These are phyloP conservation scores for Blastomyces percursus DNA, from an alignment of 2,329 filamentous ascomycete species.

Conservation along the genomic window DNA sequence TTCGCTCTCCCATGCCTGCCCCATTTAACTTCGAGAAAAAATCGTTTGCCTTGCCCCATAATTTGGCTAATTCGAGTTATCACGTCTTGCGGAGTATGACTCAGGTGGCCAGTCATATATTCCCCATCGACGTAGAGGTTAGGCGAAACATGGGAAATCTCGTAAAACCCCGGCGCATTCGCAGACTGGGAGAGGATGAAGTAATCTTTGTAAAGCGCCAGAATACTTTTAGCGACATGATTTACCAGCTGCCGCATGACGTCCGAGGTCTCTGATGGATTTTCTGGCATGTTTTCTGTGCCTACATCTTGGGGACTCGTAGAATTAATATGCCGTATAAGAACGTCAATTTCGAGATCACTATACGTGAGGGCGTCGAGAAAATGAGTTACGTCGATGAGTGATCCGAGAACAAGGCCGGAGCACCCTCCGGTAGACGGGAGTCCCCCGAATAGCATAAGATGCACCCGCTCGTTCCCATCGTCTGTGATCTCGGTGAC, in stretches of 20 bases:
- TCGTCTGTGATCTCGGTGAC: slow-evolving; percentile 16
- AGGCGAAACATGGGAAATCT: slow-evolving; percentile 23
- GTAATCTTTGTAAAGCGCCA: slow-evolving; percentile 20
- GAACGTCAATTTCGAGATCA: slow-evolving; percentile 11
- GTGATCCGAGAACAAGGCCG: slow-evolving; percentile 18
- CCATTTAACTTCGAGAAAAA: slow-evolving; percentile 20
- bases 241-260: slow-evolving; percentile 13
- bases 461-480: slow-evolving; percentile 18
- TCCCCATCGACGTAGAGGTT: slow-evolving; percentile 17
- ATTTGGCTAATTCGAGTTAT: slow-evolving; percentile 15
- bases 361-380: slow-evolving; percentile 18
- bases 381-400: slow-evolving; percentile 22
- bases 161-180: slow-evolving; percentile 18
- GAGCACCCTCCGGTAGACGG: slow-evolving; percentile 15
- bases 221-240: slow-evolving; percentile 17
- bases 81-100: slow-evolving; percentile 13
- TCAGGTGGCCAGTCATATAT: slow-evolving; percentile 21
- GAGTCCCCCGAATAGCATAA: slow-evolving; percentile 20
- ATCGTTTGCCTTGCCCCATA: slow-evolving; percentile 15
- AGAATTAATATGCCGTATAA: not conserved
- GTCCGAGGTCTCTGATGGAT: slow-evolving; percentile 1
- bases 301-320: not conserved
- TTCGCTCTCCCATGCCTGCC: slow-evolving; percentile 16
- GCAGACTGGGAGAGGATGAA: slow-evolving; percentile 20
- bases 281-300: not conserved